A percentile compares a stretch with the other conserved stretches of the same genome.
Evolutionary conservation across 805 yeast species (phyloP).

Genomic region (Starmerella davenportii): DNA sequence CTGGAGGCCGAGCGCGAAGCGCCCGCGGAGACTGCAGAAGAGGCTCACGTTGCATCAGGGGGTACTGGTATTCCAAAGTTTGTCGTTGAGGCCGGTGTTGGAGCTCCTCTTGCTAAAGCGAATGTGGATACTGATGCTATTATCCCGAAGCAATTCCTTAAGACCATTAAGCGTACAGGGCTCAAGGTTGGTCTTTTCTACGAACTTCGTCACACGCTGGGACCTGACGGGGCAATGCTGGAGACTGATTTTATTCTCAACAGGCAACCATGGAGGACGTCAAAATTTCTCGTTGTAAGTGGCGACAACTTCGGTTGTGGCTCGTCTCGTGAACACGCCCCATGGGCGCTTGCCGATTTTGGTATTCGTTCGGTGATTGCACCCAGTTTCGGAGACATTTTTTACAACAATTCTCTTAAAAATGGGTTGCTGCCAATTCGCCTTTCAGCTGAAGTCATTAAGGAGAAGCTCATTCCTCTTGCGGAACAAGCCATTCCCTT

Average conservation of each 20-base stretch:
- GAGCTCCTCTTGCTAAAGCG: constrained; percentile 88
- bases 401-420: constrained; percentile 92
- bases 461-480: constrained; percentile 54
- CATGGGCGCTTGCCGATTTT: constrained; percentile 97
- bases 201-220: constrained; percentile 62
- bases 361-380: constrained; percentile 93
- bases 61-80: constrained; percentile 56
- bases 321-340: constrained; percentile 97
- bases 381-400: constrained; percentile 95
- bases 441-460: constrained; percentile 60
- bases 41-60: constrained; percentile 19
- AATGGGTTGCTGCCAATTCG: constrained; percentile 89
- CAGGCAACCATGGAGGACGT: constrained; percentile 59
- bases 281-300: constrained; percentile 72
- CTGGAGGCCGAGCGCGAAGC: constrained; percentile 26
- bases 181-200: constrained; percentile 74
- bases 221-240: constrained; percentile 35
- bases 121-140: constrained; percentile 97
- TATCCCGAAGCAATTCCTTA: constrained; percentile 94
- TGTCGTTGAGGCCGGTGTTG: constrained; percentile 56
- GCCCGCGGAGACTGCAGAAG: constrained; percentile 15
- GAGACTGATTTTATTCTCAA: constrained; percentile 85
- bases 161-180: constrained; percentile 95
- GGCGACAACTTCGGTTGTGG: constrained; percentile 99
- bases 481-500: constrained; percentile 57